Evolutionary conservation across 805 yeast species (phyloP), one percentile per base, ranked within the genome.

Genomic region (Saturnispora saitoi): DNA sequence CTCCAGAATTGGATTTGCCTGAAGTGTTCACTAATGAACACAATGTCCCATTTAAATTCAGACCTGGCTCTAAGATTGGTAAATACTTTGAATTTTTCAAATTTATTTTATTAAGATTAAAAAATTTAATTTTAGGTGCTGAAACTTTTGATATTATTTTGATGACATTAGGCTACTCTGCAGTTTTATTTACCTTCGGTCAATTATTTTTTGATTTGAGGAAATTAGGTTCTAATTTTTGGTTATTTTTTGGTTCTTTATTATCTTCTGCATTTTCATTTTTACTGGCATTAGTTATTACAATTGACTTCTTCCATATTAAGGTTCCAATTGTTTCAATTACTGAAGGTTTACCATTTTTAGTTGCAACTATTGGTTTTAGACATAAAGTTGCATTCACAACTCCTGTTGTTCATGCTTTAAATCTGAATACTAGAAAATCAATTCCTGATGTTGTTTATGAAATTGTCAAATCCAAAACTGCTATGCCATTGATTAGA

Each of bases 321-420:
- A 76, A 75, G 45, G 81, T 91, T 30, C 80, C 95, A 8, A 70
- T 87, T 48, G 70, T 86, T 48, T 79, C 86, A 48, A 71, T 91
- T 55, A 78, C 89, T 49, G 97, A 91, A 68, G 97, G 97, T 31
- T 68, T 91, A 42, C 99, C 99, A 20, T 91, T 91, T 66, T 75
- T 91, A 60, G 95, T 91, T 20, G 88, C 95, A 19, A 82, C 88
- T 4, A 79, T 91, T 60, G 99, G 98, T 2, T 91, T 91, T 67
- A 89, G 87, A 62, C 85, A 86, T 63, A 88, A 90, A 59, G 77
- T 87, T 17, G 71, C 78, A 11, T 73, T 89, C 54, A 83, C 96
- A 1, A 68, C 75, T 19, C 75, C 77, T 42, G 81, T 83, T 22
- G 59, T 77, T 57, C 64, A 67, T 36, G 69, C 75, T 26, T 62